These are phyloP conservation scores for Moelleriella libera DNA, from an alignment of 2,329 filamentous ascomycete species.

Conservation along the genomic window DNA sequence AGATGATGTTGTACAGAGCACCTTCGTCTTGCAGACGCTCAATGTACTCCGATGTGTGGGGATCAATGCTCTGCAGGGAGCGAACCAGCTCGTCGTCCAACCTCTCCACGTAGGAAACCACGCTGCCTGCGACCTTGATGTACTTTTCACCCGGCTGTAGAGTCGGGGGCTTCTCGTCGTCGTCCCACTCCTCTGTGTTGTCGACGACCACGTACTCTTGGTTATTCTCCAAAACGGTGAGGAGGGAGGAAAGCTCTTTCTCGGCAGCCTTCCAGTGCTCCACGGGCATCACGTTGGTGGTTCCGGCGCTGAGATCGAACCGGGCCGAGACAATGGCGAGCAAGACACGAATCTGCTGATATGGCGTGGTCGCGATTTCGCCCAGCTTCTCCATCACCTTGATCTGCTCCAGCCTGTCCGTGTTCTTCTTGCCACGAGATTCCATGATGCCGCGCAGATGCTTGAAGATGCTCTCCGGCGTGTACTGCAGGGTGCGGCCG, in stretches of 20 bases:
- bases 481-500: constrained; percentile 81
- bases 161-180: constrained; percentile 84
- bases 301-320: constrained; percentile 77
- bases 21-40: constrained; percentile 87
- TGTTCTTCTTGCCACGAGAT: constrained; percentile 97
- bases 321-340: constrained; percentile 84
- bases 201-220: constrained; percentile 76
- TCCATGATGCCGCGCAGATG: constrained; percentile 87
- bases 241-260: constrained; percentile 65
- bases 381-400: constrained; percentile 91
- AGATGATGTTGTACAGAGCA: constrained; percentile 79
- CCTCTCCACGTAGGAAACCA: constrained; percentile 88
- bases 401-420: constrained; percentile 88
- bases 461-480: constrained; percentile 95
- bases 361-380: constrained; percentile 79
- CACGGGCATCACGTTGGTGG: constrained; percentile 71
- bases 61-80: constrained; percentile 94
- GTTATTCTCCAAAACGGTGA: constrained; percentile 67
- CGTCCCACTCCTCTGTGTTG: constrained; percentile 94
- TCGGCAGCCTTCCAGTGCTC: constrained; percentile 96
- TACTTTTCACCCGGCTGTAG: constrained; percentile 61
- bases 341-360: constrained; percentile 87
- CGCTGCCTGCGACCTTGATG: constrained; percentile 83
- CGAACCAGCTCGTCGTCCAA: constrained; percentile 94
- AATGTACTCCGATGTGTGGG: constrained; percentile 97